Conservation (phyloP, 192 early-diverging fungal species). For the Mortierella hygrophila region DNA sequence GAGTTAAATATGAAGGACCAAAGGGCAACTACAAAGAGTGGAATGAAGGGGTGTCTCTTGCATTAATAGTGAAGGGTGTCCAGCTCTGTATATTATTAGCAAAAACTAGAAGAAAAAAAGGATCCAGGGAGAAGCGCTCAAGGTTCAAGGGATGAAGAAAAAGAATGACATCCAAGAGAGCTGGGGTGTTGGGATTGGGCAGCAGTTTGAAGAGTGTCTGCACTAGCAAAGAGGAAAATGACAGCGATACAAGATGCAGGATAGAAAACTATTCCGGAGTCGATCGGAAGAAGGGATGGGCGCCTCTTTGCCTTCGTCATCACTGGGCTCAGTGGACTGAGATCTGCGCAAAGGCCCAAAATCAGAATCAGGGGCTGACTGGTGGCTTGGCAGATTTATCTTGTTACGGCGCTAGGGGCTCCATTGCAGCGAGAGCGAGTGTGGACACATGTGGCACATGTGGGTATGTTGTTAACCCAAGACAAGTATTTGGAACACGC, state of each 20-base stretch:
- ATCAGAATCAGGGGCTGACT: conserved; percentile 19
- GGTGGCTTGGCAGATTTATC: conserved; percentile 18
- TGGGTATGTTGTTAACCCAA: not conserved
- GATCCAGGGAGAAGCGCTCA: not conserved
- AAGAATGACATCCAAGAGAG: not conserved
- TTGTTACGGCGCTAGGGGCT: conserved; percentile 5
- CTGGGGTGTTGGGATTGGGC: not conserved
- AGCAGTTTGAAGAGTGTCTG: not conserved
- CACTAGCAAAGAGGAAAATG: not conserved
- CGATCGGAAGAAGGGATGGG: not conserved
- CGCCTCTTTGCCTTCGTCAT: conserved; percentile 3
- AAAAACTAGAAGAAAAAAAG: not conserved
- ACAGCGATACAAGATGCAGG: not conserved
- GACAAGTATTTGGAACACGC: not conserved
- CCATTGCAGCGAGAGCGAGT: not conserved
- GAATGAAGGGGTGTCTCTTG: conserved; percentile 35
- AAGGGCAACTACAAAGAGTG: conserved; percentile 12
- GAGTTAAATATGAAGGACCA: conserved; percentile 10
- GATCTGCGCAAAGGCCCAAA: conserved; percentile 11
- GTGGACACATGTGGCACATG: not conserved
- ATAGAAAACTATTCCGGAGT: not conserved
- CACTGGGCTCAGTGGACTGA: conserved; percentile 3
- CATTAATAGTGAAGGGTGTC: conserved; percentile 10
- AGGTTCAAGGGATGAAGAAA: not conserved
- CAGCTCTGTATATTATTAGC: not conserved